Conservation (phyloP, 306 rosid genomes). For the Castanospermum australe region DNA sequence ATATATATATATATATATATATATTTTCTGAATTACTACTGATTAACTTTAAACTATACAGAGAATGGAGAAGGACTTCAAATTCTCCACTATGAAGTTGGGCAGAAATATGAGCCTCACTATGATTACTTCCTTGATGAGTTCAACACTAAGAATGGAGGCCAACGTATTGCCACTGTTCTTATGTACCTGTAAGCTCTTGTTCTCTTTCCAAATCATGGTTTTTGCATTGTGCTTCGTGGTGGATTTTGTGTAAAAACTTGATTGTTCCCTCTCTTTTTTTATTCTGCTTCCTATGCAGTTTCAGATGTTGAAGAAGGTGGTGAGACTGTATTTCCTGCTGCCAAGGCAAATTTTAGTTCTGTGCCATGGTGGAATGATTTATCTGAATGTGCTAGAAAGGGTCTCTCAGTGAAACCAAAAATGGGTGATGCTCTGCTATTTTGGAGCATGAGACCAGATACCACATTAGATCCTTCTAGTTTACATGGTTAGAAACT, state of each 20-base stretch:
- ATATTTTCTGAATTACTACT: neutral
- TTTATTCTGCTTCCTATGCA: slow-evolving; percentile 35
- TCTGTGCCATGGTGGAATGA: slow-evolving; percentile 87
- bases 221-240: slow-evolving; percentile 20
- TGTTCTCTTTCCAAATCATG: slow-evolving; percentile 2
- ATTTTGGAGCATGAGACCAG: slow-evolving; percentile 89
- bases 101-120: slow-evolving; percentile 85
- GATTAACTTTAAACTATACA: slow-evolving; percentile 34
- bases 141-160: slow-evolving; percentile 78
- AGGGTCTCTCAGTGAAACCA: slow-evolving; percentile 82
- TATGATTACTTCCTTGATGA: slow-evolving; percentile 84
- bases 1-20: too few relatives aligned
- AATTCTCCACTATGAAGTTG: slow-evolving; percentile 89
- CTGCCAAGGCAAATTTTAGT: slow-evolving; percentile 62
- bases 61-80: slow-evolving; percentile 92
- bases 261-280: neutral
- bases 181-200: slow-evolving; percentile 83
- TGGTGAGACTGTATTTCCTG: slow-evolving; percentile 87
- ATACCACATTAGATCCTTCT: slow-evolving; percentile 77
- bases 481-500: slow-evolving; percentile 80
- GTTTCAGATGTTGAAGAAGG: slow-evolving; percentile 97
- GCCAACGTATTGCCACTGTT: slow-evolving; percentile 85
- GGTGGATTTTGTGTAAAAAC: neutral
- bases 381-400: slow-evolving; percentile 79
- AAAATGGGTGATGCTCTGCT: slow-evolving; percentile 89